Percentiles rank a stretch among this genome's conserved stretches.
These are phyloP conservation scores for Plenodomus tracheiphilus DNA, from an alignment of 2,329 filamentous ascomycete species.

Conservation along the genomic window DNA sequence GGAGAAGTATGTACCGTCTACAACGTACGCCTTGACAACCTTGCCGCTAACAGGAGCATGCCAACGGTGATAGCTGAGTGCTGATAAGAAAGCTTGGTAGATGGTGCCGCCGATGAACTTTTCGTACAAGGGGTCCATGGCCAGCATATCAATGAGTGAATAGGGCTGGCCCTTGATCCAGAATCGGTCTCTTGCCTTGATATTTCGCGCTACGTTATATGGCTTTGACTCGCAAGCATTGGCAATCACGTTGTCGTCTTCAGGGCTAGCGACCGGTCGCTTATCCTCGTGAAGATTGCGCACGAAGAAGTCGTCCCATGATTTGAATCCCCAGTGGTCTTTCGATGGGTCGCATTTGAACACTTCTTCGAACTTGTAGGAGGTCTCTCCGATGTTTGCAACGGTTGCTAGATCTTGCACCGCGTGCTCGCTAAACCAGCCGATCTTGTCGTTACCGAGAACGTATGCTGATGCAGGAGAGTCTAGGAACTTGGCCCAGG, in stretches of 20 bases:
- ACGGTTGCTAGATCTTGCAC: conserved; percentile 35
- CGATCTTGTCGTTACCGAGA: conserved; percentile 37
- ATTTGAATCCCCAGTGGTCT: conserved; percentile 63
- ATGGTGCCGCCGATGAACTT: conserved; percentile 66
- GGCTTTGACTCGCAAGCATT: conserved; percentile 68
- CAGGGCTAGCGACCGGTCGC: conserved; percentile 61
- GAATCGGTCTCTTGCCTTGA: conserved; percentile 63
- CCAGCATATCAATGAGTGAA: conserved; percentile 66
- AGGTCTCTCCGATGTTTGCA: conserved; percentile 20
- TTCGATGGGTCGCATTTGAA: conserved; percentile 62
- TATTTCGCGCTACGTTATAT: conserved; percentile 56
- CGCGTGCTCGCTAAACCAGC: conserved; percentile 49
- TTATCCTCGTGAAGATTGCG: conserved; percentile 58
- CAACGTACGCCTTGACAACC: conserved; percentile 60
- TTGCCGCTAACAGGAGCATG: conserved; percentile 68
- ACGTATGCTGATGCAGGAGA: conserved; percentile 44
- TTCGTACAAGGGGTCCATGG: conserved; percentile 55
- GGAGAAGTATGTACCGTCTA: conserved; percentile 70
- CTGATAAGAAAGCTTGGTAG: conserved; percentile 71
- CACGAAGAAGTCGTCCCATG: conserved; percentile 74
- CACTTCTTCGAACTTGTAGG: conserved; percentile 60
- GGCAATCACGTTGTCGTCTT: conserved; percentile 59
- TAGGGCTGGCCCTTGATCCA: conserved; percentile 73
- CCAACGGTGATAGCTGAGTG: conserved; percentile 73
- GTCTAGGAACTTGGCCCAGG: conserved; percentile 48